phyloP scores from a whole-genome alignment of 331 rosid genomes.

The Rhamnella rubrinervis region DNA sequence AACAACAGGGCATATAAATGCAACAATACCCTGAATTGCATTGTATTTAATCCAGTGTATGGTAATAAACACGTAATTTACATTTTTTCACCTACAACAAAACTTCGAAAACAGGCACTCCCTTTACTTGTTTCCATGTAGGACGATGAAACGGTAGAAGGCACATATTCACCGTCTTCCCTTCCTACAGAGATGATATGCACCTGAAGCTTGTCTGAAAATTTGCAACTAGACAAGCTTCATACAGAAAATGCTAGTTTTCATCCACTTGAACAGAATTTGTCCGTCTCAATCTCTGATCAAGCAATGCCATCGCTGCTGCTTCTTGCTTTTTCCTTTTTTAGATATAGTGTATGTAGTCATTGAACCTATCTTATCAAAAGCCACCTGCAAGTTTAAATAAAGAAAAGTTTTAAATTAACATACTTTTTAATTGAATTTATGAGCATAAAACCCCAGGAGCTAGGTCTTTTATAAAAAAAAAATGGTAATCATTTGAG shows the following conservation, averaged over 20 bases:
- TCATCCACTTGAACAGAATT: constrained; percentile 59
- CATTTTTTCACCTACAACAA: constrained; percentile 53
- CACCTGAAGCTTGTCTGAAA: constrained; percentile 26
- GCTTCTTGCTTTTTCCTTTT: constrained; percentile 97
- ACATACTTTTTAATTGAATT: not conserved
- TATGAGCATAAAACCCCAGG: not conserved
- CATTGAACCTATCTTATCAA: constrained; percentile 93
- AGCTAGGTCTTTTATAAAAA: not conserved
- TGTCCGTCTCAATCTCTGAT: constrained; percentile 76
- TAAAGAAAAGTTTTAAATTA: not conserved
- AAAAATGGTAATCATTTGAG: too few relatives aligned
- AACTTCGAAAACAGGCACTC: constrained; percentile 37
- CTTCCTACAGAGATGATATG: constrained; percentile 17
- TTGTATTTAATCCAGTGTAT: not conserved
- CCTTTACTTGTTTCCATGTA: constrained; percentile 26
- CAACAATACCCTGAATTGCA: too few relatives aligned
- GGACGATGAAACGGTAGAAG: too few relatives aligned
- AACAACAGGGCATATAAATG: too few relatives aligned
- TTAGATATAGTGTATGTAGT: constrained; percentile 87
- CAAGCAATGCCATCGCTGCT: constrained; percentile 93
- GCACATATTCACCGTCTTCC: too few relatives aligned
- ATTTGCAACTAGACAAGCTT: constrained; percentile 29
- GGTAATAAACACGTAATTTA: constrained; percentile 39
- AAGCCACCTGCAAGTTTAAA: constrained; percentile 72
- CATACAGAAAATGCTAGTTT: constrained; percentile 34